Base-by-base conservation (phyloP, 2,329 filamentous ascomycete species). In the Cladosporium colombiae region DNA sequence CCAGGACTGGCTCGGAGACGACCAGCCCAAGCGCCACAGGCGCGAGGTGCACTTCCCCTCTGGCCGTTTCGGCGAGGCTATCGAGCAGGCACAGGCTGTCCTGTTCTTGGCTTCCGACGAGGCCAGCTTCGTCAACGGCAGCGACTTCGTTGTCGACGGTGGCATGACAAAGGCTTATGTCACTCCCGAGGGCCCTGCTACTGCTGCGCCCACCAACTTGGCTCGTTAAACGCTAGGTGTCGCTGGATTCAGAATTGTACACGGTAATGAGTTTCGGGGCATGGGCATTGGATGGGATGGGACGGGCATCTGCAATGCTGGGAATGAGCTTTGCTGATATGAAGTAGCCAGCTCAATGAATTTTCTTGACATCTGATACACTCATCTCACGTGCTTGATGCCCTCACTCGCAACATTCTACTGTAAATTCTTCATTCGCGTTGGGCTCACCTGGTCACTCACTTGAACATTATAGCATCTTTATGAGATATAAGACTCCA, bases 141-240 rank as follows among this genome's bases (percentile, higher is more conserved):
- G 87, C 66, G 95, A 98, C 77, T 96, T 98, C 81, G 90, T 96
- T 5, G 93, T 98, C 29, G 95, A 99, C 74, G 95, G 95, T 66
- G 94, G 94, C 67, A 92, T 99, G 91, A 94, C 89, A 74, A 97
- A 91, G 84, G 91, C 93, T 53, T 98, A 97, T 78, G 85, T 88
- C 56, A 89, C 86, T 18, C 83, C 85, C 21, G 84, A 88, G 70
- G 86, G 86, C 14, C 83, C 85, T 1, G 78, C 86, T 1, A 81
- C 84, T 13, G 74, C 79, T 70, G 79, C 84, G 5, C 86, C 86
- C 25, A 35, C 68, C 50, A 78, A 78, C 68, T 62, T 74, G 14
- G 74, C 73, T 53, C 66, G 74, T 66, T 78, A 71, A 56, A 64
- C 23, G 7, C 56, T 29, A 3, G 16, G 23, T 57, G 1, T 27